Evolutionary conservation across 2,329 filamentous ascomycete genomes (phyloP), one percentile per base, ranked within the genome.

Genomic region (Didymella exigua): DNA sequence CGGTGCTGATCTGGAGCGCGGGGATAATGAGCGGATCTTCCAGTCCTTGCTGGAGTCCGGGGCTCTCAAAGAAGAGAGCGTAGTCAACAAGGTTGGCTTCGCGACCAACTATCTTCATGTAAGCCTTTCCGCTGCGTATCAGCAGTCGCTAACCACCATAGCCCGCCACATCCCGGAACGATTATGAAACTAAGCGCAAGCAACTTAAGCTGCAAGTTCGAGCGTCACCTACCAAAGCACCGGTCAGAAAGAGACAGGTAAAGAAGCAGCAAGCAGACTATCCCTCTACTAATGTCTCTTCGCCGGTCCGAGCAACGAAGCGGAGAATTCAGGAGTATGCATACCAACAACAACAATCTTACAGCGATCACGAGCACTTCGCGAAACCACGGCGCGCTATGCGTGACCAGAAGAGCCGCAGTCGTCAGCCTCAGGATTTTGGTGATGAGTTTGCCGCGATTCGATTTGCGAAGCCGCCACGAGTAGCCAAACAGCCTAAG

Each of bases 21-120:
- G 87, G 30, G 90, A 96, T 67, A 82, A 92, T 11, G 89, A 96
- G 69, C 87, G 92, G 33, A 81, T 98, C n/a, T 91, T 97, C 65
- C 86, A 91, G 68, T 82, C 84, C 42, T 80, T 99, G 9, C 78
- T 90, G 7, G 84, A 84, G 5, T 89, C 96, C 67, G 87, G 88
- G 38, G 90, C 87, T 5, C 77, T 99, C 23, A 75, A 73, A 13
- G 91, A 97, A 75, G 78, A 87, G 29, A 90, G 91, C 68, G 78
- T 84, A 44, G 78, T 86, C 51, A 89, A 88, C 69, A 78, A 77
- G 37, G 78, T 78, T 41, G 84, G 85, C 4, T 93, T 96, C 70
- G 84, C 90, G 1, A 84, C 86, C 48, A 86, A 89, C 61, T 96
- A 97, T 70, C 80, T 92, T 42, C 76, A 79, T 54, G 86, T 88